Base-by-base conservation (phyloP, 495 filamentous ascomycete species). In the Acidomyces sp. region DNA sequence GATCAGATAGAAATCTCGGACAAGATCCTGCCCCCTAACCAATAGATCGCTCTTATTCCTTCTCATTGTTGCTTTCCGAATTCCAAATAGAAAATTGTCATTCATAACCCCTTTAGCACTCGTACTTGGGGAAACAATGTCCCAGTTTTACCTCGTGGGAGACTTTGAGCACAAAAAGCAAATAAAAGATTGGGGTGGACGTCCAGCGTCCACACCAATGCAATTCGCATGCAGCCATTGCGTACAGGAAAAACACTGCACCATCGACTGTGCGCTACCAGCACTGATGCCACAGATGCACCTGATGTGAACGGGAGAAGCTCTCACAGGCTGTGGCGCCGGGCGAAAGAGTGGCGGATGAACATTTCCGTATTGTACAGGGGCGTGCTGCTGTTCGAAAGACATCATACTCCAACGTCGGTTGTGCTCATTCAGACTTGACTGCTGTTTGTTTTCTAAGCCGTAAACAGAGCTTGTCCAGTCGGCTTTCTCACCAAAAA, bases 201-300 rank as follows among this genome's bases (percentile, higher is more conserved):
- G 25, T 6, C 24, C 32, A 4, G 13, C 21, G 24, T 20, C 25
- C 12, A 87, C 66, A 13, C 80, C 78, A 23, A 87, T 70, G 54
- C 85, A 94, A 50, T 69, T 69, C 4, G 76, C 79, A 53, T 94
- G 85, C 21, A 87, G 70, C 76, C 78, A 88, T 60, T 86, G 79
- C 27, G 74, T 78, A 60, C 85, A 94, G 3, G 84, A 86, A 62
- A 86, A 79, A 61, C 85, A 94, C 63, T 86, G 82, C 49, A 94
- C 77, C 78, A 93, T 78, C 37, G 81, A 70, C 49, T 70, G 63
- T 42, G 73, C 77, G 41, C 77, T 75, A 42, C 75, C 73, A 16
- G 78, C 70, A 42, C 70, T 62, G 25, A 72, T 73, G 43, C 70
- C 66, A 62, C 85, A 92, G 16, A 85, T 61, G 53, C 85, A 93